Conservation (phyloP, 768 basidiomycete species). For the Mycena floridula region DNA sequence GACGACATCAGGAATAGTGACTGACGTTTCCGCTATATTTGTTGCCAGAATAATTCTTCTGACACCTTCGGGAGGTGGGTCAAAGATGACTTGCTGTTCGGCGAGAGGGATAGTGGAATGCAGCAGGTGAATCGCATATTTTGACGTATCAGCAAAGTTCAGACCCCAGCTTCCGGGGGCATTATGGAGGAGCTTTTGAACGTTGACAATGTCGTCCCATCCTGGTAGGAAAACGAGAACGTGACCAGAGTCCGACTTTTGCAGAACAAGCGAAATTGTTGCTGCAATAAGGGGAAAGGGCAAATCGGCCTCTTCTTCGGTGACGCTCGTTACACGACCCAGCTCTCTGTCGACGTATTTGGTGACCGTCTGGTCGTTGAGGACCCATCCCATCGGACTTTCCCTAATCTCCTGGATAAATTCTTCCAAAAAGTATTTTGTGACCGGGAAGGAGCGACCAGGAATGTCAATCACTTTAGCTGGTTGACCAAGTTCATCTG, state of each 20-base stretch:
- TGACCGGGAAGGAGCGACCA: constrained; percentile 89
- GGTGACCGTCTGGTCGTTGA: constrained; percentile 59
- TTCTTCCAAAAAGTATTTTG: constrained; percentile 76
- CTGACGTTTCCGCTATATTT: constrained; percentile 92
- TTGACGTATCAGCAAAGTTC: constrained; percentile 50
- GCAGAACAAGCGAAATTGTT: constrained; percentile 71
- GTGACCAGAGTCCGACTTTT: constrained; percentile 72
- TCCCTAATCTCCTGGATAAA: constrained; percentile 49
- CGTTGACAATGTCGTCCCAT: constrained; percentile 81
- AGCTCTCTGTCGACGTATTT: constrained; percentile 73
- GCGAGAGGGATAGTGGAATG: constrained; percentile 86
- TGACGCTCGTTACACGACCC: constrained; percentile 17
- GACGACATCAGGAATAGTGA: constrained; percentile 93
- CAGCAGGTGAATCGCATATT: constrained; percentile 70
- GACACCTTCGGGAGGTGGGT: constrained; percentile 69
- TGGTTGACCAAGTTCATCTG: constrained; percentile 47
- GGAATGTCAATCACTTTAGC: constrained; percentile 77
- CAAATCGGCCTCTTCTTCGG: constrained; percentile 55
- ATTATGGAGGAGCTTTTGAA: constrained; percentile 57
- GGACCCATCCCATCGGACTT: constrained; percentile 52
- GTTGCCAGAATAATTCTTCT: constrained; percentile 89
- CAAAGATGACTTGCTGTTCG: constrained; percentile 88
- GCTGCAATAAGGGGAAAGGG: constrained; percentile 80
- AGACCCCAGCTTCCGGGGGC: constrained; percentile 46
- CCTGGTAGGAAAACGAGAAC: constrained; percentile 91